phyloP scores from a whole-genome alignment of 2,329 filamentous ascomycete genomes.

The Paraconiothyrium brasiliense region DNA sequence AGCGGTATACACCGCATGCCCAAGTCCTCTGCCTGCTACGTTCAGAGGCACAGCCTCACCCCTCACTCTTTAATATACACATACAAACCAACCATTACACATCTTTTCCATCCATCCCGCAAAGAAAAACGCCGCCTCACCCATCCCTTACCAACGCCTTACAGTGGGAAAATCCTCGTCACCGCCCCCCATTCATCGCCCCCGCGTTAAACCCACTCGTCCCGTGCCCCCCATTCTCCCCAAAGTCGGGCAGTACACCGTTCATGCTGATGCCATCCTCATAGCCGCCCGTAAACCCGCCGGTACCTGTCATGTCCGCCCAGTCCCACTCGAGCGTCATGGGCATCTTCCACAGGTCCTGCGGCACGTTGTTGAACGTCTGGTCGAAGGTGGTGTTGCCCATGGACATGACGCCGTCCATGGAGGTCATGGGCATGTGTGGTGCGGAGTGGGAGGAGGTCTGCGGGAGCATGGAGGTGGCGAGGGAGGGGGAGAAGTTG shows the following conservation, averaged over 20 bases:
- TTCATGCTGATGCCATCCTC: slow-evolving; percentile 52
- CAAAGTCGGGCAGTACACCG: slow-evolving; percentile 47
- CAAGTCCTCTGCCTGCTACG: neutral
- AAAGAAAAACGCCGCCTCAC: neutral
- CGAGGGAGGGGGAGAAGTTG: slow-evolving; percentile 45
- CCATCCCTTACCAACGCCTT: neutral
- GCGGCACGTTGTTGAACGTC: slow-evolving; percentile 78
- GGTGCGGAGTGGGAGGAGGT: neutral
- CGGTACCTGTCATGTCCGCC: slow-evolving; percentile 60
- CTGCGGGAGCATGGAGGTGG: slow-evolving; percentile 42
- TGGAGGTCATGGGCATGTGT: slow-evolving; percentile 28
- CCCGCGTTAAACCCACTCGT: slow-evolving; percentile 47
- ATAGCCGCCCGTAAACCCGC: slow-evolving; percentile 43
- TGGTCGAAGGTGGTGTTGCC: slow-evolving; percentile 71
- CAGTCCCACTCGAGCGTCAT: slow-evolving; percentile 96
- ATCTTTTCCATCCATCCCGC: neutral
- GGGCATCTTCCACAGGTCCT: slow-evolving; percentile 93
- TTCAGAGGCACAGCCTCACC: neutral
- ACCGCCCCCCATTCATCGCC: slow-evolving; percentile 43
- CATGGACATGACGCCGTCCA: slow-evolving; percentile 33
- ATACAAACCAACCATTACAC: slow-evolving; percentile 8
- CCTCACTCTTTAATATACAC: neutral
- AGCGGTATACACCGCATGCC: neutral
- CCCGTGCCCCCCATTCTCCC: slow-evolving; percentile 31
- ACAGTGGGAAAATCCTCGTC: neutral